These are phyloP conservation scores for Sungouiozyma ichnusensis DNA, from an alignment of 805 yeast species.

Conservation along the genomic window DNA sequence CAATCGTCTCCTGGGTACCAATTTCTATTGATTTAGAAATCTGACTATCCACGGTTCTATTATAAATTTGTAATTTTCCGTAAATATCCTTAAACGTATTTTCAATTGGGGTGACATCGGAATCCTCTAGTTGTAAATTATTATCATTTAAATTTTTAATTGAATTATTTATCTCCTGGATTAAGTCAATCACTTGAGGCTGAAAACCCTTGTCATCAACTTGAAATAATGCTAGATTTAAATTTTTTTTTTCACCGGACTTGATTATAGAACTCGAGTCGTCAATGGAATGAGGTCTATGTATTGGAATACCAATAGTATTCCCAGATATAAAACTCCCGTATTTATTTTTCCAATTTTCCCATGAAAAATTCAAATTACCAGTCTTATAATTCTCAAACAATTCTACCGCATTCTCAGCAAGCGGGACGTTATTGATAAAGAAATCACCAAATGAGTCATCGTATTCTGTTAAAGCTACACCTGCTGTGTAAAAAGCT, in stretches of 20 bases:
- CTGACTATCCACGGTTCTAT: slow-evolving; percentile 9
- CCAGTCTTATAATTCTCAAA: slow-evolving; percentile 32
- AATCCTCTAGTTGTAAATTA: slow-evolving; percentile 3
- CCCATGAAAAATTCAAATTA: slow-evolving; percentile 6
- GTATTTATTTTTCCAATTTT: slow-evolving; percentile 17
- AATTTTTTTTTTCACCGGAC: neutral
- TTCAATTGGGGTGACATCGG: slow-evolving; percentile 23
- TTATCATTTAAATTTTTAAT: slow-evolving; percentile 27
- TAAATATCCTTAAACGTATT: slow-evolving; percentile 12
- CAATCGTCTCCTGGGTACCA: slow-evolving; percentile 12
- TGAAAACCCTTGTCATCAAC: neutral
- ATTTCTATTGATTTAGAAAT: slow-evolving; percentile 8
- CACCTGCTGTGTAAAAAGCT: slow-evolving; percentile 46
- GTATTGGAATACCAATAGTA: slow-evolving; percentile 13
- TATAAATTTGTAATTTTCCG: slow-evolving; percentile 8
- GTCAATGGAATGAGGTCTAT: slow-evolving; percentile 3
- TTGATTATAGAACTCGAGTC: neutral
- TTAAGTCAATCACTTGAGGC: slow-evolving; percentile 1
- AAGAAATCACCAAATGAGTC: slow-evolving; percentile 53
- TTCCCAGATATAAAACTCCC: slow-evolving; percentile 16
- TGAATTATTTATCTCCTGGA: slow-evolving; percentile 27
- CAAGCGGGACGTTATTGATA: slow-evolving; percentile 55
- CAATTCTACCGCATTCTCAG: slow-evolving; percentile 41
- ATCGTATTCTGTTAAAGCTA: slow-evolving; percentile 47
- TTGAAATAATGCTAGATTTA: neutral